These are phyloP conservation scores for Lactifluus echinatus DNA, from an alignment of 768 basidiomycete genomes.

Conservation along the genomic window DNA sequence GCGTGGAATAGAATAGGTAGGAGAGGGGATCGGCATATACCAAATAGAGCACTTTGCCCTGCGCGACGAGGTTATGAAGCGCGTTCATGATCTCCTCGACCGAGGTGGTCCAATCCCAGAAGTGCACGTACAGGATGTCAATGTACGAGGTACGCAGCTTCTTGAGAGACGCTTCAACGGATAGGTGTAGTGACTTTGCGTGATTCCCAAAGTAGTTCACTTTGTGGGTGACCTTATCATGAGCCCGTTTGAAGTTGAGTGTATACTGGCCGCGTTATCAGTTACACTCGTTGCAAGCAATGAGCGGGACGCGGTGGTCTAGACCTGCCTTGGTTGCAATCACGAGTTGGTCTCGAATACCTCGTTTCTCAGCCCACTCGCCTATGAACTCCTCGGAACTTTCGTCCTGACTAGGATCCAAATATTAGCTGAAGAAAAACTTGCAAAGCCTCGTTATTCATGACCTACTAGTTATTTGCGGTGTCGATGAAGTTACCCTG, in stretches of 20 bases:
- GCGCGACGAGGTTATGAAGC: slow-evolving; percentile 33
- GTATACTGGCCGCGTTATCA: slow-evolving; percentile 22
- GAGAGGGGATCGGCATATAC: slow-evolving; percentile 15
- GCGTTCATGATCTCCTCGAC: slow-evolving; percentile 18
- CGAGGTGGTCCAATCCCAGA: slow-evolving; percentile 40
- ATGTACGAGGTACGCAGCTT: slow-evolving; percentile 54
- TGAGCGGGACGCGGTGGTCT: not conserved
- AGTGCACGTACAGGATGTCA: slow-evolving; percentile 50
- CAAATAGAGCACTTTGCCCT: slow-evolving; percentile 37
- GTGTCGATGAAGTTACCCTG: no score
- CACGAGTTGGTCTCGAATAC: slow-evolving; percentile 33
- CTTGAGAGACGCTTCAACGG: slow-evolving; percentile 31
- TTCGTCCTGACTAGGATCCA: slow-evolving; percentile 21
- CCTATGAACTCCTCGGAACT: slow-evolving; percentile 31
- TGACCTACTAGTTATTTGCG: slow-evolving; percentile 29
- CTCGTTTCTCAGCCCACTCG: slow-evolving; percentile 33
- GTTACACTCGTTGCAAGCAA: not conserved
- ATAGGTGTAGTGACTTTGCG: slow-evolving; percentile 29
- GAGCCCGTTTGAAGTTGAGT: slow-evolving; percentile 20
- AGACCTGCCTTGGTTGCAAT: slow-evolving; percentile 23
- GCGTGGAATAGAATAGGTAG: no score
- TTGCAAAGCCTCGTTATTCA: not conserved
- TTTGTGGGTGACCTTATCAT: slow-evolving; percentile 23
- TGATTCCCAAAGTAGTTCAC: slow-evolving; percentile 38
- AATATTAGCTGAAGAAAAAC: not conserved